These are phyloP conservation scores for Rutstroemia sp. DNA, from an alignment of 2,329 filamentous ascomycete species.

Conservation along the genomic window DNA sequence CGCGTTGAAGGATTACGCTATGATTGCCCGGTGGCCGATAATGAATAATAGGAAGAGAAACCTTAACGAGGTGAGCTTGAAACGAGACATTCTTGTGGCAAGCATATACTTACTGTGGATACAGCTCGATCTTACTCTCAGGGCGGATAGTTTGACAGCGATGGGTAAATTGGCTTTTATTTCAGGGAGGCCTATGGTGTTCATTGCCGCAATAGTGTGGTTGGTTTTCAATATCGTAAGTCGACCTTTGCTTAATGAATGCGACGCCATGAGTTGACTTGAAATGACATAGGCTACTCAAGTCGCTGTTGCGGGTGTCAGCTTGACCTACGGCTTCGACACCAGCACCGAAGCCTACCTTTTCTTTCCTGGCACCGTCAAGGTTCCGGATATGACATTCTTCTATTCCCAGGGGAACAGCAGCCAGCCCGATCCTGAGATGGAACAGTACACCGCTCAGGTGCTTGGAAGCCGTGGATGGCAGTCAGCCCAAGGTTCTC, in stretches of 20 bases:
- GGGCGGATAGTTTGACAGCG: conserved; percentile 28
- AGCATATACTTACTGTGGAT: conserved; percentile 2
- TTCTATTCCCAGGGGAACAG: conserved; percentile 27
- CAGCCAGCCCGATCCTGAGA: conserved; percentile 19
- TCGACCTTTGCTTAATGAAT: not conserved
- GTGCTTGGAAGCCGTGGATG: conserved; percentile 35
- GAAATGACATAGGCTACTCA: conserved; percentile 31
- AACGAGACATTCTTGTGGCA: not conserved
- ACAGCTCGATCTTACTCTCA: conserved; percentile 28
- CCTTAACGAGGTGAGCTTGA: conserved; percentile 32
- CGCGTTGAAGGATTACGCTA: conserved; percentile 37
- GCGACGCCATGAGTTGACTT: not conserved
- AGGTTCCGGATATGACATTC: conserved; percentile 33
- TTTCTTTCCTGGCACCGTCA: conserved; percentile 30
- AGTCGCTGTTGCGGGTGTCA: conserved; percentile 36
- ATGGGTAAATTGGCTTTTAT: conserved; percentile 26
- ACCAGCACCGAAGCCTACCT: conserved; percentile 30
- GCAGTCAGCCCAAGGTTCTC: conserved; percentile 20
- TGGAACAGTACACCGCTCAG: conserved; percentile 38
- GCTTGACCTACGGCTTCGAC: conserved; percentile 37
- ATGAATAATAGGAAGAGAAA: conserved; percentile 33
- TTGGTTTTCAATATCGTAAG: conserved; percentile 30
- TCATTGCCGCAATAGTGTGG: conserved; percentile 27
- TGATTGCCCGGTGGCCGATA: conserved; percentile 41
- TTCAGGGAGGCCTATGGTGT: conserved; percentile 25